Base-by-base conservation (phyloP, 129 eudicot genomes). In the carrot (Daucus carota) region DNA sequence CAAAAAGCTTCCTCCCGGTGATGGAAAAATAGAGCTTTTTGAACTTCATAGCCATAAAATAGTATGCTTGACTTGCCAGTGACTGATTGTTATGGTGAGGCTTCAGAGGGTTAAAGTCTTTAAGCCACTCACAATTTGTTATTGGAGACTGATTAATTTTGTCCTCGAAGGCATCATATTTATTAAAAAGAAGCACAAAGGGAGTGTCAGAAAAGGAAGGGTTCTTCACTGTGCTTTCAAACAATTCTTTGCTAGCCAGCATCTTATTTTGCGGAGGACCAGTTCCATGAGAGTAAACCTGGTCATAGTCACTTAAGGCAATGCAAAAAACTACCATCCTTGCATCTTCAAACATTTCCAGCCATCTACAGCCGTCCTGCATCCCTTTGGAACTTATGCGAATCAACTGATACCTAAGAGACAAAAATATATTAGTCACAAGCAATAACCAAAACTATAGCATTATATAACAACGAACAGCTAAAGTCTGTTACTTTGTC, bases 311-410 rank as follows among this genome's bases (percentile, higher is more conserved):
- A 54, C 83, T 81, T 47, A 86, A 79, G 15, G 87, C 76, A n/a
- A 86, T 26, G 73, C 85, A 83, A 73, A 83, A 81, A 20, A 86
- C 78, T 57, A 83, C 73, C n/a, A 80, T 42, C 2, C 78, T 72
- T 15, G 81, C 82, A 81, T 76, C 90, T 78, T 83, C 87, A 54
- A 83, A 83, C 90, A 86, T 86, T 70, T 86, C 87, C 74, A 86
- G 60, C 84, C 85, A 83, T 81, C 83, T 83, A 50, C 81, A 76
- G 54, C 66, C 42, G 5, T 83, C 83, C 29, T 60, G 45, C 2
- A 81, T 74, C 31, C 83, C 81, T 73, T 76, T 83, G 65, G 83
- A 54, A 28, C 79, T 81, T 79, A 81, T 47, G 28, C 78, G 79
- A 50, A 86, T 83, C 50, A 86, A 71, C 75, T 83, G 85, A 67